Conservation (phyloP, 2,329 filamentous ascomycete species). For the Fusarium agapanthi region DNA sequence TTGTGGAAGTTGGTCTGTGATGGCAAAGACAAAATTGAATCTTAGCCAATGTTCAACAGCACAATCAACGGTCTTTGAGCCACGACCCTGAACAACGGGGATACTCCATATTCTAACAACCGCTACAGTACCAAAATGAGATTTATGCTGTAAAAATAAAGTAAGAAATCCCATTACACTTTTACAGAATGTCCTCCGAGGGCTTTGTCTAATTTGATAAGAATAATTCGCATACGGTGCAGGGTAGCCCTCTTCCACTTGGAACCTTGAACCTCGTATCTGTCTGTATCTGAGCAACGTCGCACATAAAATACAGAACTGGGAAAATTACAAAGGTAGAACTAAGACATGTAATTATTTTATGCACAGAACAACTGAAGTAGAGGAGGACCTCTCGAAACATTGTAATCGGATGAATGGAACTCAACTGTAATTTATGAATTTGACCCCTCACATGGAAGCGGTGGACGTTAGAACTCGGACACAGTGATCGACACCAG, state of each 20-base stretch:
- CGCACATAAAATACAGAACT: not conserved
- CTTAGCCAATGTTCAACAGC: accelerated
- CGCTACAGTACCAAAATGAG: too few relatives aligned
- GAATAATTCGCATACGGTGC: not conserved
- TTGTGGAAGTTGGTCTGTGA: not conserved
- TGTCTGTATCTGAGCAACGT: not conserved
- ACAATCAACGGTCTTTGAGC: accelerated
- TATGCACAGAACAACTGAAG: accelerated
- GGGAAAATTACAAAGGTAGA: not conserved
- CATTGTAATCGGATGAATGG: not conserved
- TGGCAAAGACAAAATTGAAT: accelerated
- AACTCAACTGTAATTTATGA: not conserved
- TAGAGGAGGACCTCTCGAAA: not conserved
- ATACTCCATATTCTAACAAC: accelerated
- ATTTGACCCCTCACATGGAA: not conserved
- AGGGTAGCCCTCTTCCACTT: not conserved
- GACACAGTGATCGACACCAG: not conserved
- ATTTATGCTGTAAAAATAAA: accelerated
- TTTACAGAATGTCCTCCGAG: too few relatives aligned
- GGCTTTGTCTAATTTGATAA: not conserved
- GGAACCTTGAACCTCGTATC: not conserved
- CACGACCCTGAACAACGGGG: accelerated
- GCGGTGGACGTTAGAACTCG: not conserved
- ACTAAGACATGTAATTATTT: accelerated
- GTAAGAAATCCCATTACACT: accelerated